phyloP scores from a whole-genome alignment of 1,284 basidiomycete species.

The Apiotrichum akiyoshidainum region DNA sequence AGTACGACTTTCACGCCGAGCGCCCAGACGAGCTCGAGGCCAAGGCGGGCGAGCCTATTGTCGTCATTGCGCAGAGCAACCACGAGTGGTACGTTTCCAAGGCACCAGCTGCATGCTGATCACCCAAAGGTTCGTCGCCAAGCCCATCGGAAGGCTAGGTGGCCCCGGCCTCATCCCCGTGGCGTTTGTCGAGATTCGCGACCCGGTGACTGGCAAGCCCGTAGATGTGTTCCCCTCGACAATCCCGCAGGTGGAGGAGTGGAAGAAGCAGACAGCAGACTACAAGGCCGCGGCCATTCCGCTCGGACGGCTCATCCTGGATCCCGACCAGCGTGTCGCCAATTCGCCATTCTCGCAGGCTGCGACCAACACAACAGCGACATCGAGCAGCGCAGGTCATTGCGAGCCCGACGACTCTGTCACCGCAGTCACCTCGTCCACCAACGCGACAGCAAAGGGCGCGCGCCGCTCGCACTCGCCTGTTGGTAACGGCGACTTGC shows the following conservation, averaged over 20 bases:
- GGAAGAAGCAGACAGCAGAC: conserved; percentile 90
- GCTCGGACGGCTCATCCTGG: conserved; percentile 80
- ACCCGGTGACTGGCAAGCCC: conserved; percentile 76
- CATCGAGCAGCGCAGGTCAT: not conserved
- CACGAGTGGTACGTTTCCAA: conserved; percentile 49
- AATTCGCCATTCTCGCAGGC: conserved; percentile 38
- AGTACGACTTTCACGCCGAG: conserved; percentile 93
- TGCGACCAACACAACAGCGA: not conserved
- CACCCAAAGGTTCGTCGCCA: conserved; percentile 62
- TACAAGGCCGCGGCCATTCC: conserved; percentile 97
- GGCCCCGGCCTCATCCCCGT: conserved; percentile 95
- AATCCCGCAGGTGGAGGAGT: conserved; percentile 92
- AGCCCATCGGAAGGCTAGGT: conserved; percentile 90
- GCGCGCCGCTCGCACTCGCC: conserved; percentile 5
- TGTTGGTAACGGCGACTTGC: not conserved
- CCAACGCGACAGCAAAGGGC: conserved; percentile 8
- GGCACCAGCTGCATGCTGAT: not conserved
- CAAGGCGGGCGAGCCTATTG: conserved; percentile 87
- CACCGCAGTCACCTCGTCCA: conserved; percentile 11
- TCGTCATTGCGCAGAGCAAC: conserved; percentile 56
- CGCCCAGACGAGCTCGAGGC: conserved; percentile 94
- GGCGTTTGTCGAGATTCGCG: conserved; percentile 91
- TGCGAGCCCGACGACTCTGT: not conserved
- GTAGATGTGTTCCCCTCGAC: conserved; percentile 67
- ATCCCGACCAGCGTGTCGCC: conserved; percentile 46